phyloP scores from a whole-genome alignment of 1,284 basidiomycete species.

The Austroboletus niveus region DNA sequence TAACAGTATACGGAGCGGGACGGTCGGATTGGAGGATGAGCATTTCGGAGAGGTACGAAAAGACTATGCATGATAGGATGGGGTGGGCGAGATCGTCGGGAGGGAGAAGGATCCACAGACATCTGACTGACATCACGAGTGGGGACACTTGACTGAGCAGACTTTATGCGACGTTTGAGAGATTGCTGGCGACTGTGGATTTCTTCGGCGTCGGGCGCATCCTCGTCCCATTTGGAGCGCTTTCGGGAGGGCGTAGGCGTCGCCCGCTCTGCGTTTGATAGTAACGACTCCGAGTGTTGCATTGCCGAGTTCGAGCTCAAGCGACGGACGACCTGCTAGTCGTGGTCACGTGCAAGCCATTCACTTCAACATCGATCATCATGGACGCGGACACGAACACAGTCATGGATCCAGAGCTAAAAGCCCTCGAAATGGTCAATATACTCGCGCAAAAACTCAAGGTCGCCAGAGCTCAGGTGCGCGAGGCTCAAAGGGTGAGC shows the following conservation, averaged over 20 bases:
- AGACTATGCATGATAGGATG: conserved; percentile 46
- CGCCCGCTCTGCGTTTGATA: conserved; percentile 5
- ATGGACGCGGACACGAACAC: conserved; percentile 9
- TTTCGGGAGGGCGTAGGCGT: conserved; percentile 55
- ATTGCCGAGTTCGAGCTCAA: neutral
- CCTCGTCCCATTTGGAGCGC: conserved; percentile 70
- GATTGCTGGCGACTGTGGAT: conserved; percentile 32
- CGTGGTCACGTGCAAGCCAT: conserved; percentile 15
- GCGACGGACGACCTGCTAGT: neutral
- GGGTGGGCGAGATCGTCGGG: conserved; percentile 11
- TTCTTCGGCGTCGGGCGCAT: conserved; percentile 41
- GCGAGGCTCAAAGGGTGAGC: conserved; percentile 20
- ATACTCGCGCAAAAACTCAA: conserved; percentile 30
- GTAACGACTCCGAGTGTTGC: conserved; percentile 8
- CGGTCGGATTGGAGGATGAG: conserved; percentile 73
- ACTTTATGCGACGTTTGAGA: conserved; percentile 49
- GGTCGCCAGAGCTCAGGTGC: conserved; percentile 18
- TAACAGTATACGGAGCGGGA: conserved; percentile 93
- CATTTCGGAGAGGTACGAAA: conserved; percentile 72
- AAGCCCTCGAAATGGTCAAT: conserved; percentile 22
- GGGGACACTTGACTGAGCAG: conserved; percentile 18
- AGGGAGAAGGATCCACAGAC: conserved; percentile 14
- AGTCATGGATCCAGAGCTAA: conserved; percentile 24
- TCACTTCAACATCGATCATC: neutral
- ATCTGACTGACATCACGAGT: conserved; percentile 13